Percentiles rank a stretch among this genome's conserved stretches.
Evolutionary conservation across 75 land plant species (phyloP).

Genomic region (Pinus taeda): DNA sequence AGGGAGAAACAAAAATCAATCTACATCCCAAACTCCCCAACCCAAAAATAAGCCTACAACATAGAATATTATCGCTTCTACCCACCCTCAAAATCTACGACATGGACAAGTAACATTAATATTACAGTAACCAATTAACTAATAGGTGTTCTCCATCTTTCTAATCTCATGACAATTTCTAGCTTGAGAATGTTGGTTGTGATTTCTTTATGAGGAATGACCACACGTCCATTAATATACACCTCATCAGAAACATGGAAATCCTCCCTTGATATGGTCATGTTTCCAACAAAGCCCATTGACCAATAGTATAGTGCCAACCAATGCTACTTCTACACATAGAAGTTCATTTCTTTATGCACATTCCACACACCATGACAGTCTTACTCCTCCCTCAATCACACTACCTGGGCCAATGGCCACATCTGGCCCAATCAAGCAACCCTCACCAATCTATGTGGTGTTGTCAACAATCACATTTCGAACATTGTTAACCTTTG

Average conservation of each 20-base stretch:
- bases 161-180: conserved; percentile 75
- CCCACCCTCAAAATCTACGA: too few relatives aligned
- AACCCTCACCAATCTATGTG: conserved; percentile 82
- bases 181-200: conserved; percentile 81
- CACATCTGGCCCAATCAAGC: conserved; percentile 93
- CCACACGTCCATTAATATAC: conserved; percentile 86
- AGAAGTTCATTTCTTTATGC: conserved; percentile 90
- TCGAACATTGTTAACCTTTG: conserved; percentile 59
- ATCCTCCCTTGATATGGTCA: conserved; percentile 88
- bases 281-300: conserved; percentile 89
- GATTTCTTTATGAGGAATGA: conserved; percentile 92
- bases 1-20: too few relatives aligned
- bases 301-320: conserved; percentile 92
- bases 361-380: conserved; percentile 55
- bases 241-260: conserved; percentile 85
- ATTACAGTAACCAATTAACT: too few relatives aligned
- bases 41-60: too few relatives aligned
- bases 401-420: conserved; percentile 84
- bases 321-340: conserved; percentile 87
- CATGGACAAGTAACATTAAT: too few relatives aligned
- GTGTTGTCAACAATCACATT: conserved; percentile 77
- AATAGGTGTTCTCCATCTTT: too few relatives aligned
- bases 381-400: conserved; percentile 84
- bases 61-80: too few relatives aligned
- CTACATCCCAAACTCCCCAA: too few relatives aligned